Conservation (phyloP, 352 stramenopile species). For the Globisporangium nodosum region DNA sequence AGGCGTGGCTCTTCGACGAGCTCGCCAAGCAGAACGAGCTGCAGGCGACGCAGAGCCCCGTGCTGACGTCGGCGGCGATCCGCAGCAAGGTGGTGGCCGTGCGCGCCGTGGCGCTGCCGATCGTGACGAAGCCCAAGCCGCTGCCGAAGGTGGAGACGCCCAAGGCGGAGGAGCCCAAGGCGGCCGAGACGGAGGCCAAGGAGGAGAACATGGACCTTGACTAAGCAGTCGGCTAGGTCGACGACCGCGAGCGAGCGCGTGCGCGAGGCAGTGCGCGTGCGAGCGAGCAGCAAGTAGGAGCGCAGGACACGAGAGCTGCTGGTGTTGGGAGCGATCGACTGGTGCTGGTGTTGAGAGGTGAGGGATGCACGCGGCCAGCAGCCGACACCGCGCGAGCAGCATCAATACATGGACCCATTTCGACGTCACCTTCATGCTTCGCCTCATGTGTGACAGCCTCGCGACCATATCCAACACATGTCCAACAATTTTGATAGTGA, state of each 20-base stretch:
- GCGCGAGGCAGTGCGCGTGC: not conserved
- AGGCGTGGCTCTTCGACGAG: constrained; percentile 95
- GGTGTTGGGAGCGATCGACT: no score
- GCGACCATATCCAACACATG: no score
- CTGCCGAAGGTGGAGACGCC: constrained; percentile 72
- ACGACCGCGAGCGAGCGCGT: not conserved
- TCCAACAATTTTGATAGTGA: no score
- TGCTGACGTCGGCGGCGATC: constrained; percentile 89
- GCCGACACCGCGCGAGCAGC: no score
- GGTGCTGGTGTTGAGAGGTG: no score
- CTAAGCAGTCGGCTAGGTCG: constrained; percentile 23
- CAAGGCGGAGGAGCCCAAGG: constrained; percentile 23
- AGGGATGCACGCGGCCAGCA: no score
- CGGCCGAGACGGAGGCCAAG: constrained; percentile 34
- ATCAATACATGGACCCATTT: no score
- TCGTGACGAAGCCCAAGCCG: constrained; percentile 97
- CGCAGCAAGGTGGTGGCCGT: constrained; percentile 89
- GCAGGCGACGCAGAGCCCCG: constrained; percentile 81
- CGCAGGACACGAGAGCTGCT: not conserved
- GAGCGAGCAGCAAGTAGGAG: not conserved
- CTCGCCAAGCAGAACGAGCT: constrained; percentile 93
- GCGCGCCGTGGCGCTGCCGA: constrained; percentile 84
- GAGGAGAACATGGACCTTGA: constrained; percentile 86
- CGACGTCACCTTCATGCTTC: no score
- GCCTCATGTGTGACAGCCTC: no score